phyloP scores from a whole-genome alignment of 257 asterid species.

The Salvia splendens region DNA sequence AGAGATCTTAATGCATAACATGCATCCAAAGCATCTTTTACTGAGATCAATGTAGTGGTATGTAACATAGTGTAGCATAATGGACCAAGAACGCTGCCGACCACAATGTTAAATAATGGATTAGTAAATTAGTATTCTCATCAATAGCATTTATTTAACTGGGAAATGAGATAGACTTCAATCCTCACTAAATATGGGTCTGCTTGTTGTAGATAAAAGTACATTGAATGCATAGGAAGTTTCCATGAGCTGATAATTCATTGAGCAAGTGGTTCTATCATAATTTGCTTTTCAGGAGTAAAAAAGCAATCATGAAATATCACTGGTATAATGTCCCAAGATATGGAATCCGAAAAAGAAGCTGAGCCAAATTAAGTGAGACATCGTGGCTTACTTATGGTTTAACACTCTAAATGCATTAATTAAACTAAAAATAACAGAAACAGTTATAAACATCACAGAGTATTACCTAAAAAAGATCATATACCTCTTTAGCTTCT shows the following conservation, averaged over 20 bases:
- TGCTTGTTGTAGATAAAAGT: neutral
- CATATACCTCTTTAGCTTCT: constrained; percentile 87
- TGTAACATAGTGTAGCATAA: neutral
- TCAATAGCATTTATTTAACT: neutral
- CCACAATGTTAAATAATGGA: constrained; percentile 2
- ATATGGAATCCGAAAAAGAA: neutral
- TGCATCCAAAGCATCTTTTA: constrained; percentile 1
- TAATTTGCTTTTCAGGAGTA: no score
- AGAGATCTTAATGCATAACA: constrained; percentile 2
- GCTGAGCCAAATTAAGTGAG: constrained; percentile 1
- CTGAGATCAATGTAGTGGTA: neutral
- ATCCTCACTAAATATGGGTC: neutral
- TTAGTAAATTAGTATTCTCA: constrained; percentile 5
- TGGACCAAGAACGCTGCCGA: constrained; percentile 2
- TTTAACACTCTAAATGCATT: constrained; percentile 25
- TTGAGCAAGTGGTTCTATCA: neutral
- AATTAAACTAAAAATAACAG: constrained; percentile 22
- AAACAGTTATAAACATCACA: constrained; percentile 8
- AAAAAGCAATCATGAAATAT: constrained; percentile 1
- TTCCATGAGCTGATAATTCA: neutral
- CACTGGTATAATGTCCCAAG: neutral
- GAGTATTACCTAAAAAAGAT: constrained; percentile 20
- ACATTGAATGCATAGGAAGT: neutral
- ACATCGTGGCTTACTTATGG: constrained; percentile 7
- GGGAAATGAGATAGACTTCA: neutral